Evolutionary conservation across 164 flowering plant species (phyloP).

Genomic region (Paratinospora sagittata): DNA sequence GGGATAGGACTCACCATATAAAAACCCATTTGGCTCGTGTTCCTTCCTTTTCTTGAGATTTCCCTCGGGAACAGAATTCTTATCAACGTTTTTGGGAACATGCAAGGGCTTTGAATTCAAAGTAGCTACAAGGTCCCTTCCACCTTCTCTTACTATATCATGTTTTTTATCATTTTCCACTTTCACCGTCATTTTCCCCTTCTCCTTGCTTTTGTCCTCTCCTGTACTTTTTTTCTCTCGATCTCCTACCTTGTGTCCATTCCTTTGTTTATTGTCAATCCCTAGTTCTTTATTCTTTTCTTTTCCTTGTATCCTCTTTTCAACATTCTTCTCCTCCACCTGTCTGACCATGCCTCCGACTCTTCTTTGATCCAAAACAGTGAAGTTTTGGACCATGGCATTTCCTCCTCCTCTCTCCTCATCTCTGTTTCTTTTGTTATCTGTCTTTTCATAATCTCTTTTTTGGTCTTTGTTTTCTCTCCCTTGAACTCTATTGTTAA

Average conservation of each 20-base stretch:
- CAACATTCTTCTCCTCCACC: constrained; percentile 28
- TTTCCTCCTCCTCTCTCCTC: constrained; percentile 22
- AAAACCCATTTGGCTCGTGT: constrained; percentile 45
- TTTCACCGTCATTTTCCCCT: constrained; percentile 34
- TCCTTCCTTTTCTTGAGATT: constrained; percentile 51
- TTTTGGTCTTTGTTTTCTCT: constrained; percentile 31
- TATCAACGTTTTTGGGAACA: constrained; percentile 25
- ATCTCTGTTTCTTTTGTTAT: constrained; percentile 22
- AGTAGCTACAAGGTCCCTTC: constrained; percentile 18
- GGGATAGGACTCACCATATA: constrained; percentile 54
- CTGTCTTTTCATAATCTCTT: constrained; percentile 25
- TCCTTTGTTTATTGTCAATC: constrained; percentile 3
- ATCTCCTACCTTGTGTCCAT: background rate
- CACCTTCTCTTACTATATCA: constrained; percentile 28
- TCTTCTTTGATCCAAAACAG: constrained; percentile 23
- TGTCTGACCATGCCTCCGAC: constrained; percentile 27
- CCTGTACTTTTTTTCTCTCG: constrained; percentile 8
- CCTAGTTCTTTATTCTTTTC: constrained; percentile 5
- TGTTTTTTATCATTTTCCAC: constrained; percentile 32
- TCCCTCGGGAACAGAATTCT: constrained; percentile 23
- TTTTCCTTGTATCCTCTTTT: constrained; percentile 7
- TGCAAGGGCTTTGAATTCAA: constrained; percentile 15
- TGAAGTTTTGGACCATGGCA: constrained; percentile 19
- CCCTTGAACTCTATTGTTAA: constrained; percentile 18
- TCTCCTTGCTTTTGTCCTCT: constrained; percentile 18